Evolutionary conservation across 2,329 filamentous ascomycete genomes (phyloP), one percentile per base, ranked within the genome.

Genomic region (Diaporthe capsici): DNA sequence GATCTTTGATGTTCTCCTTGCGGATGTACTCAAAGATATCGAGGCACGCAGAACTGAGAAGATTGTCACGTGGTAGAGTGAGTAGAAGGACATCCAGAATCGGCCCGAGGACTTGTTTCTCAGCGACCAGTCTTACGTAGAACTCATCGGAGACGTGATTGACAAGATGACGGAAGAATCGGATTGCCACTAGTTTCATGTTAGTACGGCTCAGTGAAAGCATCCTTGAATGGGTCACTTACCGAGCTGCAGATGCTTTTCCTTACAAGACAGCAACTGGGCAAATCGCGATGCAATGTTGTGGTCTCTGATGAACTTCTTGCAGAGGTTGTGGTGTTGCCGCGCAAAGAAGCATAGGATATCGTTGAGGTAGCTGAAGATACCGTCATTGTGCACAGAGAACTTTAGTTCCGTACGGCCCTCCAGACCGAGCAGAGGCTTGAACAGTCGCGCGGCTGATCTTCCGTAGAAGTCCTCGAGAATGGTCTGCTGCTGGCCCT

Each of bases 161-260:
- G 75, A 98, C 90, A 76, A 98, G 91, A 60, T 94, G 94, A 47
- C 96, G 94, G 86, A 98, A 96, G 85, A 98, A 98, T 82, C 98
- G 97, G 79, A 99, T 90, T 8, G 96, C 95, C 80, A 95, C 94
- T 96, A 75, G 5, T 34, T 34, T 31, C 20, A 10, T n/a, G 73
- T 83, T 80, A 83, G 78, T 67, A 75, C 57, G 22, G 39, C 7
- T 58, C n/a, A 7, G 22, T 34, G 58, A 8, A 31, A 34, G 28
- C 44, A 42, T 20, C 37, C 63, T 37, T 34, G 22, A n/a, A 49
- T 4, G 28, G 34, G 34, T n/a, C 57, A 86, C 92, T 84, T 86
- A 96, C 94, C 94, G 58, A 99, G 90, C 84, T 96, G 96, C 78
- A 99, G 86, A 82, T 98, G 96, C 86, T 98, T 98, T 84, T 98